phyloP scores from a whole-genome alignment of 805 yeast genomes.

The Kockiozyma suomiensis region DNA sequence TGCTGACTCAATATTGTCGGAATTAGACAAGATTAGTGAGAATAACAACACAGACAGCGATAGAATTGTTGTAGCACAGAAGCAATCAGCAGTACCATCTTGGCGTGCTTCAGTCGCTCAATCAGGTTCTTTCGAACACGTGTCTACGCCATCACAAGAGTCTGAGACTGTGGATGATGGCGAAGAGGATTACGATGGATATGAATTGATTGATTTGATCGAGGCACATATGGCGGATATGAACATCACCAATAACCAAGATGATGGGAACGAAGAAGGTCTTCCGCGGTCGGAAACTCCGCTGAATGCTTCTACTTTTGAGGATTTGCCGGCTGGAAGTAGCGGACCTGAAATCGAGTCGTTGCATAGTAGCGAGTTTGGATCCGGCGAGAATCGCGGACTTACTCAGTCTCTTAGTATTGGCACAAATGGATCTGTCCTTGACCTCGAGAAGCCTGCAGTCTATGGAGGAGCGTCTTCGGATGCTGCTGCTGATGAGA shows the following conservation, averaged over 20 bases:
- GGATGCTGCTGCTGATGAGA: no score
- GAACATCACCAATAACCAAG: not conserved
- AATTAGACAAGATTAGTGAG: constrained; percentile 15
- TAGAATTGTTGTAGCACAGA: no score
- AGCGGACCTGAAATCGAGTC: not conserved
- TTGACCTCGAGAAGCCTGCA: not conserved
- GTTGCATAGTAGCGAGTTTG: not conserved
- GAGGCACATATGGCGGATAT: constrained; percentile 24
- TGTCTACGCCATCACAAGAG: not conserved
- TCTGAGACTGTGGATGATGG: not conserved
- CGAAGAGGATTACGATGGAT: constrained; percentile 16
- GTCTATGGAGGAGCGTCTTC: no score
- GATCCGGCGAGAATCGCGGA: not conserved
- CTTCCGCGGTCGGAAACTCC: not conserved
- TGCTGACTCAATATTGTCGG: constrained; percentile 17
- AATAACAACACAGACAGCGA: no score
- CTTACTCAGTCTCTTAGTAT: not conserved
- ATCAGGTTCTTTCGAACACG: not conserved
- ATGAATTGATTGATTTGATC: constrained; percentile 18
- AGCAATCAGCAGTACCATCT: not conserved
- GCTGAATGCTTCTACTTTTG: constrained; percentile 4
- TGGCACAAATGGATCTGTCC: not conserved
- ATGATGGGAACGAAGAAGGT: not conserved
- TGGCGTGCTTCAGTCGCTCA: constrained; percentile 1
- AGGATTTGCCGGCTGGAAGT: not conserved